A percentile compares a stretch with the other conserved stretches of the same genome.
Evolutionary conservation across 2,329 filamentous ascomycete genomes (phyloP).

Genomic region (Leptographium procerum): DNA sequence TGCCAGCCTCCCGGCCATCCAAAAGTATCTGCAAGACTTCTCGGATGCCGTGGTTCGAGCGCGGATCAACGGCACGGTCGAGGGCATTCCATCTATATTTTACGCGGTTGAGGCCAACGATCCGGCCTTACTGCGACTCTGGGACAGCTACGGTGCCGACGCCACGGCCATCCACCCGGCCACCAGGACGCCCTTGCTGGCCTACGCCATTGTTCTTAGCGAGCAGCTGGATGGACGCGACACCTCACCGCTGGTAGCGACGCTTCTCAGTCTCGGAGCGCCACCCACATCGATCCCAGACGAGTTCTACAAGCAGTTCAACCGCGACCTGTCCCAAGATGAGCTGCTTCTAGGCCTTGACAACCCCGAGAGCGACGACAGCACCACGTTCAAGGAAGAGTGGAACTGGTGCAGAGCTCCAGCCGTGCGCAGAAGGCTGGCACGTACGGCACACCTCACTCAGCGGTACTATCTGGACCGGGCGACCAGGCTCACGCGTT

Average conservation of each 20-base stretch:
- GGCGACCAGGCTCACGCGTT: neutral
- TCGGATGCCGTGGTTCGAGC: neutral
- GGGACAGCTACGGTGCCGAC: conserved; percentile 4
- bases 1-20: neutral
- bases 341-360: neutral
- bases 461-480: conserved; percentile 6
- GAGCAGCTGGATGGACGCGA: conserved; percentile 1
- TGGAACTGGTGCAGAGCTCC: conserved; percentile 2
- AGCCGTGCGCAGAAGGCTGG: neutral
- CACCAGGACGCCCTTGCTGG: conserved; percentile 1
- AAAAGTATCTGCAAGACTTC: neutral
- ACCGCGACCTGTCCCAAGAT: neutral
- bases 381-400: neutral
- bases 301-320: conserved; percentile 2
- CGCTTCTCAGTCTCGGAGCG: conserved; percentile 8
- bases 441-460: conserved; percentile 3
- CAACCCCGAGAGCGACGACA: neutral
- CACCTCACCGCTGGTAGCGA: conserved; percentile 3
- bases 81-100: conserved; percentile 7
- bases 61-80: conserved; percentile 3
- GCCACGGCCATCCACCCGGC: neutral
- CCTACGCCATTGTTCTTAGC: conserved; percentile 4
- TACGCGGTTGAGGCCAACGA: conserved; percentile 7
- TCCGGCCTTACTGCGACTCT: conserved; percentile 3
- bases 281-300: conserved; percentile 4